Percentiles rank a stretch among this genome's conserved stretches.
These are phyloP conservation scores for Dactylellina cionopaga DNA, from an alignment of 2,329 filamentous ascomycete species.

Conservation along the genomic window DNA sequence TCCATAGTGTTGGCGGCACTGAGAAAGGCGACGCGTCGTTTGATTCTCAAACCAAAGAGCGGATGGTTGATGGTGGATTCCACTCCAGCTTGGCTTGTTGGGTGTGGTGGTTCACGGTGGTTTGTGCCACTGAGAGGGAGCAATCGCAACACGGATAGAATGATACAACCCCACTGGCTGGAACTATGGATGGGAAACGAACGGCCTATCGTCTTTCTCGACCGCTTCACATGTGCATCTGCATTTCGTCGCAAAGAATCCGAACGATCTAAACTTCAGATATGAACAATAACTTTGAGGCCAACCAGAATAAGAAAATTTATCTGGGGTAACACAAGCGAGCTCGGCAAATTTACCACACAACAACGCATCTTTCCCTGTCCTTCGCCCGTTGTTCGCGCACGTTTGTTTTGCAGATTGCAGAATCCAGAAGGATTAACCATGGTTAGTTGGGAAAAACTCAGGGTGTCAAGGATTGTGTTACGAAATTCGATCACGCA, in stretches of 20 bases:
- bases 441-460: not conserved
- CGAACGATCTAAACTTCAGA: not conserved
- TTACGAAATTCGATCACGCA: constrained; percentile 51
- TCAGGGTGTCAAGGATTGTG: constrained; percentile 18
- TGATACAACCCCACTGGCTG: too few species aligned
- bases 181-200: too few species aligned
- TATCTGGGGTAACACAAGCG: constrained; percentile 41
- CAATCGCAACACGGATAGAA: too few species aligned
- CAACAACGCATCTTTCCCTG: constrained; percentile 35
- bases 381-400: constrained; percentile 29
- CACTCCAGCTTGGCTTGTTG: not conserved
- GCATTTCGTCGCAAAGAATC: not conserved
- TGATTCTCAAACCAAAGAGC: not conserved
- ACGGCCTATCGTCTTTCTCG: too few species aligned
- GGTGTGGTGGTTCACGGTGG: not conserved
- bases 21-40: not conserved
- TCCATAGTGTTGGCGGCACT: not conserved
- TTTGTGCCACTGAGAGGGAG: not conserved
- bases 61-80: not conserved
- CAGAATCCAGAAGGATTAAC: constrained; percentile 7
- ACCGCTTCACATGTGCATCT: too few species aligned
- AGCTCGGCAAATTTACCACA: constrained; percentile 49
- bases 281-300: not conserved
- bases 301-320: not conserved
- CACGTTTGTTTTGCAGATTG: constrained; percentile 35